phyloP scores from a whole-genome alignment of 768 basidiomycete species.

The Agrocybe praecox region DNA sequence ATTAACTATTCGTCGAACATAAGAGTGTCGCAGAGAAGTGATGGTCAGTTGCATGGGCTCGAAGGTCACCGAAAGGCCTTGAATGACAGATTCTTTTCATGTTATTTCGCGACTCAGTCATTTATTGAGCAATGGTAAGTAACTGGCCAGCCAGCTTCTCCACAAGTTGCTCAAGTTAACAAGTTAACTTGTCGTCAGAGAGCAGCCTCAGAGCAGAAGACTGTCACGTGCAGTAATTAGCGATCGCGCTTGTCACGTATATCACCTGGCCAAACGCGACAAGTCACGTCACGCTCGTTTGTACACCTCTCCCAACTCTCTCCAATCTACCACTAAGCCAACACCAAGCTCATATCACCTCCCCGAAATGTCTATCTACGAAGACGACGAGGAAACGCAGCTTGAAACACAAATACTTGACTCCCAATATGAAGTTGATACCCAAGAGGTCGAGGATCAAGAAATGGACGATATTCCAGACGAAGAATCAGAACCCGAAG shows the following conservation, averaged over 20 bases:
- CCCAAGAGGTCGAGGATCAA: conserved; percentile 2
- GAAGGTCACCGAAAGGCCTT: too few relatives aligned
- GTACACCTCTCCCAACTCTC: not conserved
- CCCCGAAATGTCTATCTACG: conserved; percentile 6
- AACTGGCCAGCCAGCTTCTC: too few relatives aligned
- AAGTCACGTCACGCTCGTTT: conserved; percentile 1
- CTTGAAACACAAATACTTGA: conserved; percentile 7
- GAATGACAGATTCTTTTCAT: too few relatives aligned
- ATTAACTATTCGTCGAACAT: too few relatives aligned
- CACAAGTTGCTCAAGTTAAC: too few relatives aligned
- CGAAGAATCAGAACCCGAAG: conserved; percentile 1
- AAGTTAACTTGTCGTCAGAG: too few relatives aligned
- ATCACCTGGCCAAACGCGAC: not conserved
- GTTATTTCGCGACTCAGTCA: too few relatives aligned
- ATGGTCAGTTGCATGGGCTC: too few relatives aligned
- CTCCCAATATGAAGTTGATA: conserved; percentile 1
- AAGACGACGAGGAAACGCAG: conserved; percentile 10
- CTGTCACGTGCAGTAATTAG: not conserved
- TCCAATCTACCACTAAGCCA: not conserved
- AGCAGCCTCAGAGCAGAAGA: too few relatives aligned
- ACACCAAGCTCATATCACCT: not conserved
- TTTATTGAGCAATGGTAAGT: too few relatives aligned
- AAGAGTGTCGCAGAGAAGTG: too few relatives aligned
- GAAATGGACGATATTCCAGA: not conserved
- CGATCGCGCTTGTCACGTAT: not conserved